Percentiles rank a stretch among this genome's conserved stretches.
Conservation (phyloP, 2,329 filamentous ascomycete genomes). For the Ceratocystiopsis sp. region DNA sequence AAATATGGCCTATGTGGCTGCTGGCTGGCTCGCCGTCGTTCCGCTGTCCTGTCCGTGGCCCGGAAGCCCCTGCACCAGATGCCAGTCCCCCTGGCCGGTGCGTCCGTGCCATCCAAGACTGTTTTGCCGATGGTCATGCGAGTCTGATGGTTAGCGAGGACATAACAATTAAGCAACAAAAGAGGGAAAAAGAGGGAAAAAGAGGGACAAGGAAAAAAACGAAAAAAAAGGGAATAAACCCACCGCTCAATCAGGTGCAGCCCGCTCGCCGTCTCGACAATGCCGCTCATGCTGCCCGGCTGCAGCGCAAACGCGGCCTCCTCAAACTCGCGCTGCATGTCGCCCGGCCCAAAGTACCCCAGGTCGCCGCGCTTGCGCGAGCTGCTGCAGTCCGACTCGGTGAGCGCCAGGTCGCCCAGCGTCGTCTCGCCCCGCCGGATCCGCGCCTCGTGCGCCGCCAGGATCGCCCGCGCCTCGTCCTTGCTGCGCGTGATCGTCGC, state of each 20-base stretch:
- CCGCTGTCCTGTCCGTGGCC: too few relatives aligned
- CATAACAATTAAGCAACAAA: neutral
- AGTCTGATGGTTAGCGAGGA: neutral
- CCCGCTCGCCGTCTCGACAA: constrained; percentile 86
- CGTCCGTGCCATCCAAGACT: too few relatives aligned
- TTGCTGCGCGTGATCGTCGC: constrained; percentile 75
- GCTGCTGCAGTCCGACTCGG: constrained; percentile 90
- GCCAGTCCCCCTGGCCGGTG: too few relatives aligned
- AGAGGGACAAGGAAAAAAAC: neutral
- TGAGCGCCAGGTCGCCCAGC: constrained; percentile 70
- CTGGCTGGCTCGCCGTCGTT: too few relatives aligned
- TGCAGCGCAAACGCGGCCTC: constrained; percentile 84
- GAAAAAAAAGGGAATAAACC: constrained; percentile 5
- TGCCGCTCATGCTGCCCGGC: constrained; percentile 67
- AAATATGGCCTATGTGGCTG: too few relatives aligned
- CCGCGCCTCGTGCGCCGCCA: constrained; percentile 55
- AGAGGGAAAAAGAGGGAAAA: neutral
- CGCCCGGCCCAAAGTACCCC: constrained; percentile 82
- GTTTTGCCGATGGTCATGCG: too few relatives aligned
- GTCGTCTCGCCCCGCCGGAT: constrained; percentile 54
- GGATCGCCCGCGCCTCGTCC: constrained; percentile 66
- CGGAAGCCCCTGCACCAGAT: too few relatives aligned
- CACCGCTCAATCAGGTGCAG: constrained; percentile 93
- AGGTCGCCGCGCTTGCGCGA: constrained; percentile 87
- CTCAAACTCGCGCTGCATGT: constrained; percentile 99